Conservation (phyloP, 148 eudicot species). For the Chenopodium suecicum region DNA sequence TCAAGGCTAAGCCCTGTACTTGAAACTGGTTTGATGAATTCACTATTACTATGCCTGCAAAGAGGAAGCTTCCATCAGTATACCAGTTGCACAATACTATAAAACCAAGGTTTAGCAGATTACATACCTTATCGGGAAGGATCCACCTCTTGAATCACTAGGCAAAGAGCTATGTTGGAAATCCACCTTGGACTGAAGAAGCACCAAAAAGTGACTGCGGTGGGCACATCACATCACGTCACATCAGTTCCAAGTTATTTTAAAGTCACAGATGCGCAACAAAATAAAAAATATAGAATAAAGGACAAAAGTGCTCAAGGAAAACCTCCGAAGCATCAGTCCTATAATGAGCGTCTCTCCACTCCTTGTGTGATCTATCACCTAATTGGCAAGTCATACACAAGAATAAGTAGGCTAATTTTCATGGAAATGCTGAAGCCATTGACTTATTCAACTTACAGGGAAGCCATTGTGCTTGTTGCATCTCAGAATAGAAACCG, state of each 20-base stretch:
- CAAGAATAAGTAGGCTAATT: neutral
- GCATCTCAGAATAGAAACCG: slow-evolving; percentile 71
- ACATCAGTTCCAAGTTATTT: slow-evolving; percentile 15
- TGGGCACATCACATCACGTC: slow-evolving; percentile 22
- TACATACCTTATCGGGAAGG: slow-evolving; percentile 73
- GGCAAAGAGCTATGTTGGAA: slow-evolving; percentile 94
- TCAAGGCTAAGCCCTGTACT: slow-evolving; percentile 75
- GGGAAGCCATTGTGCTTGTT: slow-evolving; percentile 97
- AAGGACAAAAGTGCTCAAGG: neutral
- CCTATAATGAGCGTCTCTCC: slow-evolving; percentile 93
- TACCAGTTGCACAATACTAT: neutral
- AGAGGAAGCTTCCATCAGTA: slow-evolving; percentile 5
- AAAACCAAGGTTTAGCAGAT: slow-evolving; percentile 9
- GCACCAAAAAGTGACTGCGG: slow-evolving; percentile 92
- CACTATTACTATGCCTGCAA: slow-evolving; percentile 85
- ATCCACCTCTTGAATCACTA: slow-evolving; percentile 70
- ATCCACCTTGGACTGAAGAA: slow-evolving; percentile 93
- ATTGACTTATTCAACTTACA: slow-evolving; percentile 49
- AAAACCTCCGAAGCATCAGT: slow-evolving; percentile 86
- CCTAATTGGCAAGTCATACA: slow-evolving; percentile 40
- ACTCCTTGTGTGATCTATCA: slow-evolving; percentile 80
- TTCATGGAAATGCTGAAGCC: slow-evolving; percentile 19
- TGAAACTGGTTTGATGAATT: slow-evolving; percentile 94
- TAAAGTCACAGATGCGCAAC: neutral
- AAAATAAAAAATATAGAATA: neutral